phyloP scores from a whole-genome alignment of 805 yeast species.

The Lachancea meyersii region DNA sequence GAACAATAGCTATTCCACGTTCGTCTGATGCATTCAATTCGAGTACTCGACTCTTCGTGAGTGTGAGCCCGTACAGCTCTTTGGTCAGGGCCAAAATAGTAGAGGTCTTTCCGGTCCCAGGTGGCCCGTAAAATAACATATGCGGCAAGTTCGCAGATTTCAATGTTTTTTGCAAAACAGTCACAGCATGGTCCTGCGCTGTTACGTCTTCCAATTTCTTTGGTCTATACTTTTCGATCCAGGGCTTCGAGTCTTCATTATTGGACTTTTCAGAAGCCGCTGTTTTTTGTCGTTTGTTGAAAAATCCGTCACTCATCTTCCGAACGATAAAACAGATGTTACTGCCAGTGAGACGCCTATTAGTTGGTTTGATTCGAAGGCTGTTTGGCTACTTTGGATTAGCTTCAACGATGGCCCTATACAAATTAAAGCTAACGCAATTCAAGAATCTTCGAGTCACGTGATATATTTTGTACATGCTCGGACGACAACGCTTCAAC shows the following conservation, averaged over 20 bases:
- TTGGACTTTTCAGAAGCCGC: conserved; percentile 11
- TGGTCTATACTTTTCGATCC: conserved; percentile 96
- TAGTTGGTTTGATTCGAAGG: no score
- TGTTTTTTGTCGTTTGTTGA: conserved; percentile 27
- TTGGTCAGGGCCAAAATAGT: conserved; percentile 78
- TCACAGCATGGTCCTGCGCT: conserved; percentile 86
- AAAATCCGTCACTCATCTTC: conserved; percentile 9
- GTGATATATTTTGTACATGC: no score
- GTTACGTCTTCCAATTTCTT: conserved; percentile 78
- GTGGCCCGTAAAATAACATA: conserved; percentile 89
- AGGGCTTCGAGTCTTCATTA: conserved; percentile 46
- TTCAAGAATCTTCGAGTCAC: no score
- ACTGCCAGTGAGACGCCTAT: no score
- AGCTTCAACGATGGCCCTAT: no score
- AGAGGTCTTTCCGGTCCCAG: conserved; percentile 90
- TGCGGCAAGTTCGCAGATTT: conserved; percentile 82
- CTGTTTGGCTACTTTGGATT: no score
- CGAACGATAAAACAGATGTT: no score
- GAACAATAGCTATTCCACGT: conserved; percentile 80
- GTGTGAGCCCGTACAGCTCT: conserved; percentile 68
- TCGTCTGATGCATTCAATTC: conserved; percentile 89
- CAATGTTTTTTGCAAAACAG: conserved; percentile 71
- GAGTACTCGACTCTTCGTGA: conserved; percentile 63
- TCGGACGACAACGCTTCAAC: no score
- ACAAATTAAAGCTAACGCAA: no score